Conservation (phyloP, 1,284 basidiomycete species). For the Coniferiporia weirii region DNA sequence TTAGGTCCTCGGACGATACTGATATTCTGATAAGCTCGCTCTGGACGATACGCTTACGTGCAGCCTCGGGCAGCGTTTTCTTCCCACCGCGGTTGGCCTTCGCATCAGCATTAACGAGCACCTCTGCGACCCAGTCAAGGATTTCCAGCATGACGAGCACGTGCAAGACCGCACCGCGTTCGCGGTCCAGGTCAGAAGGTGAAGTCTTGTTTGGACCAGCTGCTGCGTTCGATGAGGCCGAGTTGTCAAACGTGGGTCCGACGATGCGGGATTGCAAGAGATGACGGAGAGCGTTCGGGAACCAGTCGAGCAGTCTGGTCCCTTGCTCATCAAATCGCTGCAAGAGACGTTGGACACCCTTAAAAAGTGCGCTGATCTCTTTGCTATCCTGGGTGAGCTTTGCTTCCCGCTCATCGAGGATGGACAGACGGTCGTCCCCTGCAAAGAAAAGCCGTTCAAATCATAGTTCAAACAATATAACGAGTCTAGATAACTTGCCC, state of each 20-base stretch:
- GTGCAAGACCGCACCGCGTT: conserved; percentile 2
- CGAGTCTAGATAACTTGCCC: background rate
- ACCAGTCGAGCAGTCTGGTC: conserved; percentile 4
- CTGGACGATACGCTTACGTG: conserved; percentile 6
- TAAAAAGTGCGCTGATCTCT: conserved; percentile 9
- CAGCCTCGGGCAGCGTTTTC: background rate
- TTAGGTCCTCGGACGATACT: conserved; percentile 9
- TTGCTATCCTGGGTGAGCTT: conserved; percentile 13
- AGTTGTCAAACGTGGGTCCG: background rate
- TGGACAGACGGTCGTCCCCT: conserved; percentile 3
- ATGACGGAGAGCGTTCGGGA: conserved; percentile 10
- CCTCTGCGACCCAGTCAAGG: conserved; percentile 8
- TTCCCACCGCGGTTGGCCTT: background rate
- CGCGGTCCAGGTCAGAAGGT: background rate
- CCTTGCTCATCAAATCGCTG: conserved; percentile 1
- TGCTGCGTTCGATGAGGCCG: background rate
- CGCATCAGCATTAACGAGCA: background rate
- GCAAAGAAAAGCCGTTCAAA: background rate
- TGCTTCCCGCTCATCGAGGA: conserved; percentile 5
- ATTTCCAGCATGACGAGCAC: conserved; percentile 15
- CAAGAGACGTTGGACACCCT: conserved; percentile 5
- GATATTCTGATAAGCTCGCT: conserved; percentile 12
- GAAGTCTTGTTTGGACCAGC: background rate
- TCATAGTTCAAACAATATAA: background rate
- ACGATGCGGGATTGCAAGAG: conserved; percentile 6